These are phyloP conservation scores for Hortiboletus campestris DNA, from an alignment of 768 basidiomycete genomes.

Conservation along the genomic window DNA sequence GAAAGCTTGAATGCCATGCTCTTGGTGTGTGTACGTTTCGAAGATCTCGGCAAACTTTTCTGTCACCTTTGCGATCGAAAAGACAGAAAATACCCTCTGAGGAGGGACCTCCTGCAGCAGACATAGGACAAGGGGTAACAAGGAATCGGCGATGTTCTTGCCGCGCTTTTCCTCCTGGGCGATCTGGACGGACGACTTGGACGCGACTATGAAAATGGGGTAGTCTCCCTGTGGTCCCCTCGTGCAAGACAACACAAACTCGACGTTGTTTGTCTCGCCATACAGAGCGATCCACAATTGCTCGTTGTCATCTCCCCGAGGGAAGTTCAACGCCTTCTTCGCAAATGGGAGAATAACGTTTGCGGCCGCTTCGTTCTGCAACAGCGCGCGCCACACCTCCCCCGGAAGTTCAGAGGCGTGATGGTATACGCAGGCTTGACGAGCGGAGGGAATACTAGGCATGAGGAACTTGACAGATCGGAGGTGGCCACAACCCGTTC, in stretches of 20 bases:
- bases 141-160: background rate
- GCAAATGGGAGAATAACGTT: constrained; percentile 44
- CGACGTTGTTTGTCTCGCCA: constrained; percentile 14
- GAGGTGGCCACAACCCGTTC: background rate
- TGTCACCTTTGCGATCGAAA: constrained; percentile 51
- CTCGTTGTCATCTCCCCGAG: background rate
- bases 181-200: constrained; percentile 15
- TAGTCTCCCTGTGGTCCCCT: background rate
- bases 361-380: constrained; percentile 29
- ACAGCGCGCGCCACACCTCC: constrained; percentile 32
- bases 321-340: constrained; percentile 21
- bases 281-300: constrained; percentile 35
- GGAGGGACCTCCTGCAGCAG: constrained; percentile 14
- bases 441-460: constrained; percentile 1
- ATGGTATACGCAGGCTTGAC: constrained; percentile 3
- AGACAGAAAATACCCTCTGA: constrained; percentile 53
- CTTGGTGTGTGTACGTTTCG: constrained; percentile 33
- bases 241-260: constrained; percentile 10
- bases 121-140: constrained; percentile 10
- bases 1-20: constrained; percentile 20
- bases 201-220: constrained; percentile 16
- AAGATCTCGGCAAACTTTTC: constrained; percentile 44
- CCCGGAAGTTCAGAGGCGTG: constrained; percentile 15
- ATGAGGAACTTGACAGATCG: constrained; percentile 22
- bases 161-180: constrained; percentile 9